Percentiles rank a stretch among this genome's conserved stretches.
Conservation (phyloP, 441 rosid genomes). For the Monsonia emarginata region DNA sequence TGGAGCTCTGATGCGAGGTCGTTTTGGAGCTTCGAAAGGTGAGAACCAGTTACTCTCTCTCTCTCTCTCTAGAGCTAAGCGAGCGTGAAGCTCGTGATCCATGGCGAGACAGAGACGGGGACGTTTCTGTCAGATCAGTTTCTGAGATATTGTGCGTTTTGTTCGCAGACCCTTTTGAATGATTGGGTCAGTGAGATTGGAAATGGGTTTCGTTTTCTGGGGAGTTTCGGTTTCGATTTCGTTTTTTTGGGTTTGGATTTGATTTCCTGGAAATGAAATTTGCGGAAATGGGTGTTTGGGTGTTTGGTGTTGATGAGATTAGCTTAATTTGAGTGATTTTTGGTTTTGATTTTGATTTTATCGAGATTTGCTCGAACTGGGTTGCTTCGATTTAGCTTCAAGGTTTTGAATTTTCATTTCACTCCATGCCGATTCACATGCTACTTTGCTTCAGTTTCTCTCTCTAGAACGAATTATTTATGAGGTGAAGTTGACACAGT, state of each 20-base stretch:
- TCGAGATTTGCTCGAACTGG: conserved; percentile 9
- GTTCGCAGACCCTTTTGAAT: not conserved
- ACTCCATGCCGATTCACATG: not conserved
- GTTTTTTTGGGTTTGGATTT: not conserved
- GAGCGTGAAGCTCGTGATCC: conserved; percentile 15
- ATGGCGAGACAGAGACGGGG: not conserved
- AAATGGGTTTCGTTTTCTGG: not conserved
- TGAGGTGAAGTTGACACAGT: conserved; percentile 3
- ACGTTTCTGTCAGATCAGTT: not conserved
- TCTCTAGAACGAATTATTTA: too few relatives aligned
- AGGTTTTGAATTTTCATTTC: conserved; percentile 10
- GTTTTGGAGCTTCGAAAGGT: not conserved
- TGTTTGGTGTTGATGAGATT: conserved; percentile 5
- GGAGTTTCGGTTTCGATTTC: not conserved
- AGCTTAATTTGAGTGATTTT: conserved; percentile 12
- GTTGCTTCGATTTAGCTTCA: not conserved
- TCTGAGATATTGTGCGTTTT: not conserved
- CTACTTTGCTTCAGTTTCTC: conserved; percentile 1
- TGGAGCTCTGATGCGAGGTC: not conserved
- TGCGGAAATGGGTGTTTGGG: conserved; percentile 8
- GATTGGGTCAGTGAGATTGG: not conserved
- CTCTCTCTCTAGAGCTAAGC: conserved; percentile 13
- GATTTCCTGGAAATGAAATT: conserved; percentile 12
- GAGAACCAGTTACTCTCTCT: conserved; percentile 7
- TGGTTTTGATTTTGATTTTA: not conserved